These are phyloP conservation scores for Fusarium circinatum DNA, from an alignment of 2,329 filamentous ascomycete genomes.

Conservation along the genomic window DNA sequence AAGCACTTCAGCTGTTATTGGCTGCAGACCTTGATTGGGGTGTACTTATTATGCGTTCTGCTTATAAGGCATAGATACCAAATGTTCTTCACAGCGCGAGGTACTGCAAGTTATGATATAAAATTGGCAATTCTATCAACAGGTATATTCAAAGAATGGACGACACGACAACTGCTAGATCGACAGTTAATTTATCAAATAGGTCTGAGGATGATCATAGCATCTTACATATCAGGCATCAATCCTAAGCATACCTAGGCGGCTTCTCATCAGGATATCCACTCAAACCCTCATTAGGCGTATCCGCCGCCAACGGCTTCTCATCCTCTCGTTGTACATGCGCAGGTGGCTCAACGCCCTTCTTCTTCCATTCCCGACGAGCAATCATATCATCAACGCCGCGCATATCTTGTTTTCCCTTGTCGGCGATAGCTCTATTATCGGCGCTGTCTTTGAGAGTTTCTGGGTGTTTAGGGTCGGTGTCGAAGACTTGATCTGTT, in stretches of 20 bases:
- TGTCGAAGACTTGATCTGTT: constrained; percentile 37
- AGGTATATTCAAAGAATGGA: not conserved
- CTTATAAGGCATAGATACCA: too few species aligned
- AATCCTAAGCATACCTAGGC: not conserved
- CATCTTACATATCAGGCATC: not conserved
- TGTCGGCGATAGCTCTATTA: constrained; percentile 22
- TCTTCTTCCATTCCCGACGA: constrained; percentile 30
- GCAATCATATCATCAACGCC: constrained; percentile 33
- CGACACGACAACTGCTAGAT: not conserved
- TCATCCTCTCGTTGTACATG: constrained; percentile 1
- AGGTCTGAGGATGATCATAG: accelerated
- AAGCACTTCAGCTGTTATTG: not conserved
- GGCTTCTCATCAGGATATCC: not conserved
- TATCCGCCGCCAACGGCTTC: not conserved
- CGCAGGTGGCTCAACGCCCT: constrained; percentile 12
- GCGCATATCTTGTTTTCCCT: constrained; percentile 35
- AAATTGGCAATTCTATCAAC: not conserved
- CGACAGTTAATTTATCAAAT: not conserved
- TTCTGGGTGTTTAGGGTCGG: constrained; percentile 22
- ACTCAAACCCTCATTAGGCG: not conserved
- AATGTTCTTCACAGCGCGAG: too few species aligned
- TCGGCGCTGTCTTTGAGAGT: not conserved
- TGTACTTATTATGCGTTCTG: accelerated
- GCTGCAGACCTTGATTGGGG: not conserved
- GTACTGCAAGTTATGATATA: not conserved